A percentile compares a stretch with the other conserved stretches of the same genome.
These are phyloP conservation scores for Rhodotorula sp. DNA, from an alignment of 1,284 basidiomycete genomes.

Conservation along the genomic window DNA sequence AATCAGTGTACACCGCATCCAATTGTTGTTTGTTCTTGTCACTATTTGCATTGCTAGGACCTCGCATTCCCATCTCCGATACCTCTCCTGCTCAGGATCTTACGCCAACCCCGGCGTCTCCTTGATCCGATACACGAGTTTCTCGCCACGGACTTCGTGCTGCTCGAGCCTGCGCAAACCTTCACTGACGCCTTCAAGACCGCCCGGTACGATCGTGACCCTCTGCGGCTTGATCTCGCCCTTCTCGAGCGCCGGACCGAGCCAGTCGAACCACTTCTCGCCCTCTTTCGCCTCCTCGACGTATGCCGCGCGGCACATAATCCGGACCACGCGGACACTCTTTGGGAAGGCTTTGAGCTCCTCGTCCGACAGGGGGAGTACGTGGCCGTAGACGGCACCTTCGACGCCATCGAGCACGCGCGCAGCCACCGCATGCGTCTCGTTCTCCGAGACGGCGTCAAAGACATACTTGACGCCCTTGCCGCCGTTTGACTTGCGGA, in stretches of 20 bases:
- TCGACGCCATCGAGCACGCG: conserved; percentile 33
- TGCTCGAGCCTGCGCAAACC: conserved; percentile 44
- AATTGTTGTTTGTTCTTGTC: background rate
- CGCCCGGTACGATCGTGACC: conserved; percentile 45
- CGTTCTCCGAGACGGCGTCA: conserved; percentile 42
- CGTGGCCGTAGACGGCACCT: conserved; percentile 13
- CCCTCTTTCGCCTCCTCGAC: conserved; percentile 30
- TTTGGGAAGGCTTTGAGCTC: conserved; percentile 1
- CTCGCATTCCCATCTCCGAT: background rate
- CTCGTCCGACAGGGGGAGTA: conserved; percentile 21
- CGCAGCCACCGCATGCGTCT: conserved; percentile 39
- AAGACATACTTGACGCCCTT: conserved; percentile 41
- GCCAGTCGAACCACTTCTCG: conserved; percentile 41
- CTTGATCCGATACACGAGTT: conserved; percentile 49
- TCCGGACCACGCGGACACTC: conserved; percentile 27
- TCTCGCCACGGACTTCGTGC: conserved; percentile 46
- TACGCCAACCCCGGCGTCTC: conserved; percentile 41
- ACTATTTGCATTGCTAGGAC: background rate
- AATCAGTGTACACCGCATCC: background rate
- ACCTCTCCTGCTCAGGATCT: no score
- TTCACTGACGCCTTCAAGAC: conserved; percentile 46
- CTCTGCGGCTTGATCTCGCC: conserved; percentile 44
- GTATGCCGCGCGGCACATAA: conserved; percentile 31
- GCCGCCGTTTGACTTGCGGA: conserved; percentile 22
- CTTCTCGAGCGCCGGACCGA: conserved; percentile 42